Conservation (phyloP, 2,329 filamentous ascomycete species). For the Pestalotiopsis sp. region DNA sequence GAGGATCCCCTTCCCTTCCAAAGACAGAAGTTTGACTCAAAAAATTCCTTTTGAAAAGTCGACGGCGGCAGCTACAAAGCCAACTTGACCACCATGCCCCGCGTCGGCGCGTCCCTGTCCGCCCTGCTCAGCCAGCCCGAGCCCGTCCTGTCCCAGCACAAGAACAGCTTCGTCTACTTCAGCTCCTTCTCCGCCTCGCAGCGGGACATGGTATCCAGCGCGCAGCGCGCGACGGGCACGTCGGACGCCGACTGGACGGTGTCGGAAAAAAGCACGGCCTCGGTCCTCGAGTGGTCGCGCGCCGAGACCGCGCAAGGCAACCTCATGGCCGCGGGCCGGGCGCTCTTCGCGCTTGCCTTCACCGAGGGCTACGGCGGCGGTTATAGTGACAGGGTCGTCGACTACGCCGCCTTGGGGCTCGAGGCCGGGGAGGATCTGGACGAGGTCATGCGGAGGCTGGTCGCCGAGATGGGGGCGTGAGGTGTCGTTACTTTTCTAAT, state of each 20-base stretch:
- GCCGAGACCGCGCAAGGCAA: slow-evolving; percentile 17
- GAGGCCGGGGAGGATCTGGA: slow-evolving; percentile 11
- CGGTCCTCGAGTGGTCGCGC: slow-evolving; percentile 14
- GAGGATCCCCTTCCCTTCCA: not conserved
- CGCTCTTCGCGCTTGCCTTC: slow-evolving; percentile 29
- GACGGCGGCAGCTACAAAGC: slow-evolving; percentile 21
- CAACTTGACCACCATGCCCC: slow-evolving; percentile 29
- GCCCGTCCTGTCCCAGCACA: slow-evolving; percentile 24
- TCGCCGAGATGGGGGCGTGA: not conserved
- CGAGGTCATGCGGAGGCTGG: not conserved
- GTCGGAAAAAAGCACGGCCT: slow-evolving; percentile 19
- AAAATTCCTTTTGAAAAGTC: slow-evolving; percentile 10
- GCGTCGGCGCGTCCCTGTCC: slow-evolving; percentile 35
- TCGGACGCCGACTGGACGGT: slow-evolving; percentile 29
- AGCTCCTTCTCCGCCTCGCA: slow-evolving; percentile 36
- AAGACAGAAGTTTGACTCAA: not conserved
- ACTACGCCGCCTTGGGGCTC: slow-evolving; percentile 26
- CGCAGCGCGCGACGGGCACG: slow-evolving; percentile 31
- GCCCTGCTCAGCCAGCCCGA: slow-evolving; percentile 34
- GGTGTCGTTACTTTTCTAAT: not conserved
- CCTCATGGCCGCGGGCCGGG: slow-evolving; percentile 14
- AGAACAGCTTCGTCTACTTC: slow-evolving; percentile 33
- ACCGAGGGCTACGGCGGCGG: slow-evolving; percentile 32
- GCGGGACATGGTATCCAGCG: slow-evolving; percentile 33
- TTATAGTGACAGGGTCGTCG: slow-evolving; percentile 29